Conservation (phyloP, 1,284 basidiomycete genomes). For the Dichomitus squalens region DNA sequence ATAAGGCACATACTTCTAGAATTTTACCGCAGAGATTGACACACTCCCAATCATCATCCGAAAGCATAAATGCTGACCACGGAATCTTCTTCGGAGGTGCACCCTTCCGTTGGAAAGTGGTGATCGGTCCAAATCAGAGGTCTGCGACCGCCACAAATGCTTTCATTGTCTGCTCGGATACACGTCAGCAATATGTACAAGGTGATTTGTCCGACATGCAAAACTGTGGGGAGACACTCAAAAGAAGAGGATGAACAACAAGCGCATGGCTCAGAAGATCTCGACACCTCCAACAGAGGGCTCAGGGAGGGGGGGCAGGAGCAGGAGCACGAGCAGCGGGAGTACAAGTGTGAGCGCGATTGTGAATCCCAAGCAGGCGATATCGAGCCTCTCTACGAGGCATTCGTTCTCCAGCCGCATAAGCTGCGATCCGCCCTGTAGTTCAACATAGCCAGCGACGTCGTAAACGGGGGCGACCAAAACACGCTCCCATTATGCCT, state of each 20-base stretch:
- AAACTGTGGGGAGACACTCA: too few relatives aligned
- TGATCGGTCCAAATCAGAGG: constrained; percentile 31
- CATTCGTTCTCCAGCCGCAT: constrained; percentile 56
- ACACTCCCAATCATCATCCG: constrained; percentile 23
- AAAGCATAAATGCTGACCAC: constrained; percentile 28
- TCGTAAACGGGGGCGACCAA: too few relatives aligned
- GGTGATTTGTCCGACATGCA: too few relatives aligned
- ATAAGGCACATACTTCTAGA: not conserved
- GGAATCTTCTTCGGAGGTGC: constrained; percentile 29
- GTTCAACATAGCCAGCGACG: constrained; percentile 68
- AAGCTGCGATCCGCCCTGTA: constrained; percentile 59
- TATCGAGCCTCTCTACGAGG: constrained; percentile 57
- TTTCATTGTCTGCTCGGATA: constrained; percentile 25
- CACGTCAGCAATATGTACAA: too few relatives aligned
- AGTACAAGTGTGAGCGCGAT: constrained; percentile 47
- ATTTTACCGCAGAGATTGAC: constrained; percentile 11
- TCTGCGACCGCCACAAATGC: constrained; percentile 26
- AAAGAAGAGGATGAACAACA: too few relatives aligned
- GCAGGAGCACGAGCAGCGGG: constrained; percentile 62
- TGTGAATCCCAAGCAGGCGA: constrained; percentile 49
- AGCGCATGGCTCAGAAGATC: too few relatives aligned
- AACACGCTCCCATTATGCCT: too few relatives aligned
- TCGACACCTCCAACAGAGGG: too few relatives aligned
- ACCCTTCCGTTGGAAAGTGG: constrained; percentile 18
- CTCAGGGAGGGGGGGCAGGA: constrained; percentile 71